Base-by-base conservation (phyloP, 192 early-diverging fungal species). In the Coemansia reversa region DNA sequence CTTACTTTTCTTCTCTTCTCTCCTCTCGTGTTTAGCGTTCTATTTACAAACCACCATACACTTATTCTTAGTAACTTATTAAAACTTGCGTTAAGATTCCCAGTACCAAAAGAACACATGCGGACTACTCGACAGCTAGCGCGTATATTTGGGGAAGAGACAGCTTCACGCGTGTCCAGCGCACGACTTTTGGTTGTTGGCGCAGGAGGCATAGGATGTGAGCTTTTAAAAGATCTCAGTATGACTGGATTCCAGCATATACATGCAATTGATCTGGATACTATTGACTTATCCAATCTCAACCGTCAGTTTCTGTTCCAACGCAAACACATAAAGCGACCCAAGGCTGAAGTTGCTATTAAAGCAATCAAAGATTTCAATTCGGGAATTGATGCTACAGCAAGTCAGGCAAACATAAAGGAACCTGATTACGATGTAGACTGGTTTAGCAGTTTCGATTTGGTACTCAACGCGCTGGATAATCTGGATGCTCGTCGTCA, bases 231-330 rank as follows among this genome's bases (percentile, higher is more conserved):
- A 80, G 90, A 96, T 75, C 84, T 99, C 18, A 90, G 94, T 42
- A 71, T 96, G 79, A 84, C 86, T 19, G 96, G 96, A 23, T 96
- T 98, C 74, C 76, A 74, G 50, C 57, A 85, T 65, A 94, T 99
- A 60, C 84, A 88, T 53, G 86, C 97, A 48, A 84, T 99, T 42
- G 97, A 99, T 75, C 83, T 99, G 45, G 97, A 99, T 79, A 97
- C 96, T 1, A 99, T 99, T 56, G 97, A 99, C 61, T 82, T 98
- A 42, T 96, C 94, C 24, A 99, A 99, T 76, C 80, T 99, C 53
- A 99, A 99, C 81, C 83, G 97, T n/a, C 97, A 99, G 83, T 99
- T 99, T 62, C 84, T 99, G 53, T 99, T 99, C 84, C 96, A 95
- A 79, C 89, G 86, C 48, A 81, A 90, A 54, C 95, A 99, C 72